Base-by-base conservation (phyloP, 2,329 filamentous ascomycete genomes). In the Fonsecaea monophora region DNA sequence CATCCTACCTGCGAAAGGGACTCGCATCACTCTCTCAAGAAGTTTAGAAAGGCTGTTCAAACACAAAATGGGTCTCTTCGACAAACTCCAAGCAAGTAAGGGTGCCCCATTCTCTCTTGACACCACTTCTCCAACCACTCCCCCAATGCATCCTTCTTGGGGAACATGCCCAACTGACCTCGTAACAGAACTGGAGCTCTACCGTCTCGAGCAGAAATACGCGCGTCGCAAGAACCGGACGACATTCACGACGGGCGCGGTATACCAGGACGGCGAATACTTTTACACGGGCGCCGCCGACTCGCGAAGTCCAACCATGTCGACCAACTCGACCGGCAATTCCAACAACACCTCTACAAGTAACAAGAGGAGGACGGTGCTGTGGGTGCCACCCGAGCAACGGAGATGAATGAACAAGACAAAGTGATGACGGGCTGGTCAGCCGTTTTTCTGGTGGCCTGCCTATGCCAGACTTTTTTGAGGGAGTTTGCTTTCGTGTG, bases 221-320 rank as follows among this genome's bases (percentile, higher is more conserved):
- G 96, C 94, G 60, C 91, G 91, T 75, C 90, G 92, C 77, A 92
- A 94, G 75, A 92, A 94, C 74, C 92, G 94, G 78, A 94, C 89
- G 62, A 95, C 92, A 68, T 97, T 96, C 79, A 89, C 91, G 76
- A 93, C 91, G 76, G 93, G 92, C 75, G 94, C 93, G 35, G 86
- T 92, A 78, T 98, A 98, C 80, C 91, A 97, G 71, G 92, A 98
- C 77, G 95, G 94, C 80, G 94, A 97, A 83, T 97, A 97, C 82
- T 85, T 97, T 78, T 96, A 93, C 84, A 85, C 74, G 60, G 78
- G 78, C 59, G 53, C 55, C 40, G 73, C 57, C 50, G 64, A 66
- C 45, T n/a, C 53, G 10, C 42, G 62, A 13, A 66, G 67, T 66
- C 65, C 64, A 18, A 66, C 65, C 40, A 65, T 71, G 62, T 67